Conservation (phyloP, 2,329 filamentous ascomycete genomes). For the Penicillium vulpinum region DNA sequence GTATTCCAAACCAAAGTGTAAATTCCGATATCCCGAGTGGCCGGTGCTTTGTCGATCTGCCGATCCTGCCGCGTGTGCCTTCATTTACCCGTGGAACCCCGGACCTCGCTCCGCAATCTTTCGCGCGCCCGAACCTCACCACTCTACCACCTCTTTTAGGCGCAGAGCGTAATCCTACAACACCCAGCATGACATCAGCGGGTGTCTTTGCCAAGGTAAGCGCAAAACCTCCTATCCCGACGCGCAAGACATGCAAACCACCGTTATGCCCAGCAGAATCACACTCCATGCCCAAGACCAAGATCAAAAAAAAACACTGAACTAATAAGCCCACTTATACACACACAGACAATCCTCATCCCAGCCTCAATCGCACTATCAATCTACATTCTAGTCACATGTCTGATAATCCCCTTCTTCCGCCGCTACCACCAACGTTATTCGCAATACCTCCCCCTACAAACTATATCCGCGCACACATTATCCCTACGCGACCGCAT, state of each 20-base stretch:
- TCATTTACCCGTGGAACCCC: not conserved
- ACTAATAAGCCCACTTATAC: conserved; percentile 1
- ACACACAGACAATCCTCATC: conserved; percentile 63
- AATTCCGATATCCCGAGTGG: not conserved
- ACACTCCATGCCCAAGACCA: not conserved
- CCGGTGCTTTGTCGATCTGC: conserved; percentile 4
- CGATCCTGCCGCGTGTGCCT: conserved; percentile 1
- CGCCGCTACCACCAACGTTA: conserved; percentile 69
- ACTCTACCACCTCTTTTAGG: not conserved
- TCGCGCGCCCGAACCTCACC: not conserved
- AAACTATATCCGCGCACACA: conserved; percentile 54
- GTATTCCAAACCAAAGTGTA: not conserved
- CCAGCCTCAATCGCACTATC: conserved; percentile 70
- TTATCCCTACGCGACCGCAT: conserved; percentile 55
- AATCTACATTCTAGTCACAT: conserved; percentile 67
- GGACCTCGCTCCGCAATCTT: conserved; percentile 1
- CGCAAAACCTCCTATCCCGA: not conserved
- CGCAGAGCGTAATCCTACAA: not conserved
- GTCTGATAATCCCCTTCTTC: conserved; percentile 67
- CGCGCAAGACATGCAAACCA: not conserved
- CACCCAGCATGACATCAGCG: conserved; percentile 31
- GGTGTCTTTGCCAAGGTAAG: conserved; percentile 34
- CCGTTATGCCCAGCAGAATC: not conserved
- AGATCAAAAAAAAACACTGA: not conserved
- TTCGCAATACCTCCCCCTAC: conserved; percentile 70